Conservation (phyloP, 1,284 basidiomycete species). For the Puccinia coronata region DNA sequence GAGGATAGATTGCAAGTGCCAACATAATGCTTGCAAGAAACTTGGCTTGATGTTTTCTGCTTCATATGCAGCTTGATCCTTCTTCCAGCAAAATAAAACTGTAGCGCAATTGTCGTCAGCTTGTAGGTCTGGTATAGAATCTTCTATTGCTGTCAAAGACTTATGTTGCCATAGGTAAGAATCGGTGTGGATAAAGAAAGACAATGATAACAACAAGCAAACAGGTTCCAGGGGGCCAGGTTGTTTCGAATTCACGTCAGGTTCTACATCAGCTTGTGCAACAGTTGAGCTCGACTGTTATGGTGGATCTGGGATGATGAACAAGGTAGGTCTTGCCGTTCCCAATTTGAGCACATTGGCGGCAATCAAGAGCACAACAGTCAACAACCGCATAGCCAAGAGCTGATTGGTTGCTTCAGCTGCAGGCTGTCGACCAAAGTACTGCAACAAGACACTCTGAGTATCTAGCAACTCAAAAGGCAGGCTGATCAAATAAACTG, state of each 20-base stretch:
- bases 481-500: slow-evolving; percentile 16
- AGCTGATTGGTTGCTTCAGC: neutral
- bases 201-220: slow-evolving; percentile 25
- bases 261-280: neutral
- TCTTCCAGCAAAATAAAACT: slow-evolving; percentile 40
- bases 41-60: slow-evolving; percentile 38
- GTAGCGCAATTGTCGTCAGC: slow-evolving; percentile 30
- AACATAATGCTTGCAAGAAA: slow-evolving; percentile 25
- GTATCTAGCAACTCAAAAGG: slow-evolving; percentile 25
- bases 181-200: slow-evolving; percentile 38
- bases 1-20: slow-evolving; percentile 45
- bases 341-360: slow-evolving; percentile 1
- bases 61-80: slow-evolving; percentile 34
- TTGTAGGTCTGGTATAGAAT: slow-evolving; percentile 31
- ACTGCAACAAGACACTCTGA: neutral
- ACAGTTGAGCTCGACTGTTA: neutral
- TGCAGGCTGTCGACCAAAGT: neutral
- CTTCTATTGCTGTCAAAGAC: slow-evolving; percentile 24
- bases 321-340: slow-evolving; percentile 8
- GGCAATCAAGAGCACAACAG: neutral
- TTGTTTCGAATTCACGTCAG: neutral
- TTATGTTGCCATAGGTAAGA: slow-evolving; percentile 37
- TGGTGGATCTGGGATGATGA: neutral
- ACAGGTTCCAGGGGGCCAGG: slow-evolving; percentile 28
- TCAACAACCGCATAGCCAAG: neutral